phyloP scores from a whole-genome alignment of 495 filamentous ascomycete species.

The Penicillium fimorum region DNA sequence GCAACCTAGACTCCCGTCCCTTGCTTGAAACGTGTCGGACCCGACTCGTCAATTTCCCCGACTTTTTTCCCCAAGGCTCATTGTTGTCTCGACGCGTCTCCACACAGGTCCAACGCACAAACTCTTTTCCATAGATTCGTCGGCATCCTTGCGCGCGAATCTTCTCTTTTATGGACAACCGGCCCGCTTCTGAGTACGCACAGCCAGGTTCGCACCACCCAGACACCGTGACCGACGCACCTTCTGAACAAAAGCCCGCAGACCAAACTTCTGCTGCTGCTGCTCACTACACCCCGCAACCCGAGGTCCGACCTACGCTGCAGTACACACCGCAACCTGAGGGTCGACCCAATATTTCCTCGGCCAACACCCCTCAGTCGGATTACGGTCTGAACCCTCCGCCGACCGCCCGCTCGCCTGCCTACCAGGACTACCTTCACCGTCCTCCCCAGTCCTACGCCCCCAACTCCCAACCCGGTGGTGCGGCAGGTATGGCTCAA shows the following conservation, averaged over 20 bases:
- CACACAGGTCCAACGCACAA: slow-evolving; percentile 5
- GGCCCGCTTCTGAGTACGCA: slow-evolving; percentile 88
- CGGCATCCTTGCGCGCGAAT: slow-evolving; percentile 19
- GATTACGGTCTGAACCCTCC: slow-evolving; percentile 82
- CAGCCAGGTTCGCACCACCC: slow-evolving; percentile 97
- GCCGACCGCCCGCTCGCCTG: slow-evolving; percentile 63
- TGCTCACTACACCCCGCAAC: slow-evolving; percentile 47
- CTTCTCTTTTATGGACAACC: slow-evolving; percentile 69
- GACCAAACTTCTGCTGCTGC: slow-evolving; percentile 83
- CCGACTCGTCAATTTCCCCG: slow-evolving; percentile 34
- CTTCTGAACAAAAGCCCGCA: slow-evolving; percentile 80
- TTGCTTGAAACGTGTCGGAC: slow-evolving; percentile 31
- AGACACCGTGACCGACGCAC: slow-evolving; percentile 42
- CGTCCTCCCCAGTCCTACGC: slow-evolving; percentile 60
- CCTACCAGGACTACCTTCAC: slow-evolving; percentile 76
- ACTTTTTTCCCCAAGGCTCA: slow-evolving; percentile 8
- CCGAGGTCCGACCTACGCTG: slow-evolving; percentile 43
- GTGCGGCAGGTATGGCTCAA: slow-evolving; percentile 93
- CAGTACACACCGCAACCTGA: slow-evolving; percentile 71
- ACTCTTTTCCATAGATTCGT: slow-evolving; percentile 13
- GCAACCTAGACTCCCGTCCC: slow-evolving; percentile 31
- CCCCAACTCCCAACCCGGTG: slow-evolving; percentile 67
- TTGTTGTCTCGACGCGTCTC: slow-evolving; percentile 21
- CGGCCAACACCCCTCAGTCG: slow-evolving; percentile 80
- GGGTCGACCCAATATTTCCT: slow-evolving; percentile 63